Conservation (phyloP, 441 rosid genomes). For the Brassica balearica region DNA sequence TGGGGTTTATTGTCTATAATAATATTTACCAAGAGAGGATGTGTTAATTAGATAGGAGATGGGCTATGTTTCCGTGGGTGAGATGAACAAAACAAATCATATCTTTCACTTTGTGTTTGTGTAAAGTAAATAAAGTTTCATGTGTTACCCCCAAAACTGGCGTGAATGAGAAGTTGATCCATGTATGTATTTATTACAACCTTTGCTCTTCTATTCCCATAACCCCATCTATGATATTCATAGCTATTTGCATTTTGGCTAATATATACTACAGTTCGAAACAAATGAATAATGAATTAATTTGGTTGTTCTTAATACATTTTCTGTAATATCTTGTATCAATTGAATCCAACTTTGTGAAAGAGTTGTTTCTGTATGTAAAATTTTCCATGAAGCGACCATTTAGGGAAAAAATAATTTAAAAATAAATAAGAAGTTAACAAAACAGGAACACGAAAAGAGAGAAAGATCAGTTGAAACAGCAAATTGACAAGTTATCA, state of each 20-base stretch:
- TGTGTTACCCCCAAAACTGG: conserved; percentile 15
- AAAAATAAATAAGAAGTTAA: not conserved
- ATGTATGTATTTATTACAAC: not conserved
- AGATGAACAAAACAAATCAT: not conserved
- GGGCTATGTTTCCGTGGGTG: not conserved
- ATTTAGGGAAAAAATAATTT: not conserved
- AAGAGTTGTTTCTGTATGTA: not conserved
- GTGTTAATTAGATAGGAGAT: conserved; percentile 17
- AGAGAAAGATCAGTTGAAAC: conserved; percentile 4
- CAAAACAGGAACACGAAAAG: not conserved
- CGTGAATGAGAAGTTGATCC: not conserved
- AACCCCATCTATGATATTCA: not conserved
- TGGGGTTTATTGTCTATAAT: not conserved
- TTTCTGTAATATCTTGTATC: not conserved
- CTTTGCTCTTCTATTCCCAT: not conserved
- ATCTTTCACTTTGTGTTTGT: conserved; percentile 17
- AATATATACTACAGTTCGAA: not conserved
- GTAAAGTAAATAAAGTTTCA: conserved; percentile 21
- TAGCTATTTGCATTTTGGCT: not conserved
- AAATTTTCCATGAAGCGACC: not conserved
- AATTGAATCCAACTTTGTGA: not conserved
- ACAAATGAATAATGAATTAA: conserved; percentile 6
- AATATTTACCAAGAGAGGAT: not conserved
- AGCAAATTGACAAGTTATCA: conserved; percentile 16
- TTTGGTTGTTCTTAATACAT: not conserved